phyloP scores from a whole-genome alignment of 2,329 filamentous ascomycete genomes.

The Fusarium cicatricum region DNA sequence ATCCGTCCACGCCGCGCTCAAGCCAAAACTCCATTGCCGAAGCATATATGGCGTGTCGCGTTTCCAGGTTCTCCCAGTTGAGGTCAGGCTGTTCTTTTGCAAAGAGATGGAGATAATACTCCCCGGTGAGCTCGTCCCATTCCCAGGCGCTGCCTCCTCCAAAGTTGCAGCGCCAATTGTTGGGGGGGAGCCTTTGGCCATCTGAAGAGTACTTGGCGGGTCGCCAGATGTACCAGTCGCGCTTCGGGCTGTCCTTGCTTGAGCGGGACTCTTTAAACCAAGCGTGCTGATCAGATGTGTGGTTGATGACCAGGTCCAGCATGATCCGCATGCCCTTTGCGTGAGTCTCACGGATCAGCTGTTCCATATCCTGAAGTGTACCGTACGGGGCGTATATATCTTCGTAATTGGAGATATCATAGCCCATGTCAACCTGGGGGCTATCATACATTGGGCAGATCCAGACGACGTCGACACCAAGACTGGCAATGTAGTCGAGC shows the following conservation, averaged over 20 bases:
- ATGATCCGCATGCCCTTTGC: conserved; percentile 36
- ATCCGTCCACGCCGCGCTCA: conserved; percentile 74
- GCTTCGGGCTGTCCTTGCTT: conserved; percentile 30
- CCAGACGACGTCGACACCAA: conserved; percentile 39
- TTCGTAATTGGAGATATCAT: conserved; percentile 39
- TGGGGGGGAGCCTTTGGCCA: conserved; percentile 73
- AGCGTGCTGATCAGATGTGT: conserved; percentile 39
- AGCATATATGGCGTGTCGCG: conserved; percentile 74
- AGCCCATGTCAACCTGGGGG: conserved; percentile 39
- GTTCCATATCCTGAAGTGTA: conserved; percentile 38
- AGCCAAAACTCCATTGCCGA: conserved; percentile 83
- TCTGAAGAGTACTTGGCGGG: conserved; percentile 59
- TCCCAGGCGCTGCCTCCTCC: conserved; percentile 70
- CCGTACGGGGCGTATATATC: conserved; percentile 38
- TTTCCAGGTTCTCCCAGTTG: conserved; percentile 81
- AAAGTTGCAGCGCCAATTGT: conserved; percentile 76
- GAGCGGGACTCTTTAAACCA: conserved; percentile 37
- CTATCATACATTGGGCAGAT: conserved; percentile 41
- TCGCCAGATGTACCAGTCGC: conserved; percentile 72
- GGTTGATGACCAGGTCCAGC: conserved; percentile 39
- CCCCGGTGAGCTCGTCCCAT: conserved; percentile 74
- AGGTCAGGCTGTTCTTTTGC: conserved; percentile 80
- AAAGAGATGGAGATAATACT: conserved; percentile 83
- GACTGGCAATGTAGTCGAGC: conserved; percentile 53
- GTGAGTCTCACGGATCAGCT: conserved; percentile 36